phyloP scores from a whole-genome alignment of 2,329 filamentous ascomycete species.

The Cryphonectria nitschkei region DNA sequence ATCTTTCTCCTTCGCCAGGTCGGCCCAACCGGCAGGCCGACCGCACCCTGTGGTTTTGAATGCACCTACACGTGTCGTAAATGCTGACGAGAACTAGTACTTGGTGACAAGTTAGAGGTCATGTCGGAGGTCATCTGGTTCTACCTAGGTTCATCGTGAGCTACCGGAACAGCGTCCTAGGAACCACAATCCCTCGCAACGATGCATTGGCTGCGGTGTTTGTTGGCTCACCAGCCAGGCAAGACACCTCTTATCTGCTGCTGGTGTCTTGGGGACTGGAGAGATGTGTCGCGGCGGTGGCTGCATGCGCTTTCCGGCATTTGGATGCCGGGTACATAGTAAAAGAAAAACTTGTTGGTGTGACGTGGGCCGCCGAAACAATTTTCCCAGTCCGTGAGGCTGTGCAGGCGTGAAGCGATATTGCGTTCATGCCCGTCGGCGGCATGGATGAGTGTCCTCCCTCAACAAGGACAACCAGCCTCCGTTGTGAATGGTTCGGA shows the following conservation, averaged over 20 bases:
- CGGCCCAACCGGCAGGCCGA: not conserved
- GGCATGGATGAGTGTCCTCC: not conserved
- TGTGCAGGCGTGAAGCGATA: slow-evolving; percentile 3
- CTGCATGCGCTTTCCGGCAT: not conserved
- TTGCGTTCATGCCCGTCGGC: slow-evolving; percentile 3
- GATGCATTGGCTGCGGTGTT: not conserved
- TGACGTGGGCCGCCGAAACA: not conserved
- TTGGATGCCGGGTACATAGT: not conserved
- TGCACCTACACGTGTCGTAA: not conserved
- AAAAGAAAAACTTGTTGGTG: not conserved
- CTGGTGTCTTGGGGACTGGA: not conserved
- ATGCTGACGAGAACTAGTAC: not conserved
- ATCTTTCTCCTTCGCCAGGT: not conserved
- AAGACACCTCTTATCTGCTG: not conserved
- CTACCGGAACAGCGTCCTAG: not conserved
- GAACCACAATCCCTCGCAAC: not conserved
- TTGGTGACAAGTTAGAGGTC: not conserved
- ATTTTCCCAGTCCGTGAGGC: not conserved
- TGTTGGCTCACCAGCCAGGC: not conserved
- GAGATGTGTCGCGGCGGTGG: not conserved
- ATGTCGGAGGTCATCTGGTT: not conserved
- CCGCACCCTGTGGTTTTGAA: not conserved
- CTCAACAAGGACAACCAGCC: not conserved
- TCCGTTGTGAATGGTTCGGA: not conserved
- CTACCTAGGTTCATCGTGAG: not conserved